Conservation (phyloP, 441 rosid species). For the Populus trichocarpa region DNA sequence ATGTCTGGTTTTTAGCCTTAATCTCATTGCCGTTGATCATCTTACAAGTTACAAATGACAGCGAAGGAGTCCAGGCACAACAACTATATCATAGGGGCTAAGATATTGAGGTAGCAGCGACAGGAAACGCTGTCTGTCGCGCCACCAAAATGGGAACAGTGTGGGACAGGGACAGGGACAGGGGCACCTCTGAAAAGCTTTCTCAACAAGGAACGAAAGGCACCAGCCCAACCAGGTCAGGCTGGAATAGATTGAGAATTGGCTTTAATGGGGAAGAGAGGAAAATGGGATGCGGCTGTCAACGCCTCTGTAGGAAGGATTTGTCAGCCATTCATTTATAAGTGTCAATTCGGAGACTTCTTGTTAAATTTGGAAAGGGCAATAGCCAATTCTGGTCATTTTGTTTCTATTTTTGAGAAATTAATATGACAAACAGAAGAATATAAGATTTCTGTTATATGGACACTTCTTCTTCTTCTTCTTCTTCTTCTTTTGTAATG, state of each 20-base stretch:
- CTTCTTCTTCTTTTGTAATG: too few relatives aligned
- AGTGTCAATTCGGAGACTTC: background rate
- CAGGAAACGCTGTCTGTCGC: constrained; percentile 6
- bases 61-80: background rate
- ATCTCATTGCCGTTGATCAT: background rate
- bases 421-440: background rate
- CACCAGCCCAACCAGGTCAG: constrained; percentile 23
- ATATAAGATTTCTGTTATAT: background rate
- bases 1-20: background rate
- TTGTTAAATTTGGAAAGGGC: constrained; percentile 24
- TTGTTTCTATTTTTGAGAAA: background rate
- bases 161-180: background rate
- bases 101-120: background rate
- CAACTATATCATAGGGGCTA: background rate
- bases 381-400: background rate
- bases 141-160: constrained; percentile 1
- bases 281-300: constrained; percentile 11
- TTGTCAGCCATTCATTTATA: constrained; percentile 30
- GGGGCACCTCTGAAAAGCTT: background rate
- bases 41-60: background rate
- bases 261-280: constrained; percentile 30
- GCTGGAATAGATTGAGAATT: background rate
- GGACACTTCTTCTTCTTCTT: too few relatives aligned
- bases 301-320: constrained; percentile 4
- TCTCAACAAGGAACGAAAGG: background rate